Conservation (phyloP, 495 filamentous ascomycete species). For the Aspergillus olivimuriae region DNA sequence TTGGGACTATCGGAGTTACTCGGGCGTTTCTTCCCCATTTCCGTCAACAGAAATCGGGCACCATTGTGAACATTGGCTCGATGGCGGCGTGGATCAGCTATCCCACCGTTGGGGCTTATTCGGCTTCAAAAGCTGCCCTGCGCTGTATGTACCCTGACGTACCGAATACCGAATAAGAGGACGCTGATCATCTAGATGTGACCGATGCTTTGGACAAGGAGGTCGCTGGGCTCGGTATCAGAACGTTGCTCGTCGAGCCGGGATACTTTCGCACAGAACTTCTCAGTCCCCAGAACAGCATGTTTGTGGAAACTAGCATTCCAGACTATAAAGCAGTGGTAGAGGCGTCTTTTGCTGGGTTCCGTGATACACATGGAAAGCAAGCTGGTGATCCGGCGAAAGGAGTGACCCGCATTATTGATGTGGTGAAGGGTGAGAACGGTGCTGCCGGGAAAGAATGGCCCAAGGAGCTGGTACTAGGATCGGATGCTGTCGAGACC, state of each 20-base stretch:
- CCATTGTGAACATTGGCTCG: conserved; percentile 40
- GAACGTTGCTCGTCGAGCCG: conserved; percentile 10
- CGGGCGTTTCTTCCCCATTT: conserved; percentile 43
- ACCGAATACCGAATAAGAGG: not conserved
- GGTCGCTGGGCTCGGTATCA: conserved; percentile 22
- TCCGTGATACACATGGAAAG: conserved; percentile 11
- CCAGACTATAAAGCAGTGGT: conserved; percentile 1
- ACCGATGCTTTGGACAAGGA: conserved; percentile 43
- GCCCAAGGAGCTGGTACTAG: conserved; percentile 25
- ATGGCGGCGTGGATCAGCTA: conserved; percentile 35
- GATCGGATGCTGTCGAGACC: conserved; percentile 26
- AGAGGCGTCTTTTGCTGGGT: not conserved
- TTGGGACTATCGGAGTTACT: conserved; percentile 42
- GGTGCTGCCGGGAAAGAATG: conserved; percentile 22
- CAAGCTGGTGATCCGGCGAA: conserved; percentile 35
- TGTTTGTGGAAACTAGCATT: too few species aligned
- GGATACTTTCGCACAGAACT: conserved; percentile 47
- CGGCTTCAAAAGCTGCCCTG: conserved; percentile 45
- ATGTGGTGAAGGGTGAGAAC: conserved; percentile 30
- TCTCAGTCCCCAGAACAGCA: conserved; percentile 1
- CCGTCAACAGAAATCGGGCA: conserved; percentile 29
- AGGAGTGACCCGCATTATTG: conserved; percentile 27
- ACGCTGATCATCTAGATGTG: conserved; percentile 16
- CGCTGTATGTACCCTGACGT: conserved; percentile 23
- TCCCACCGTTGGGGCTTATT: conserved; percentile 38